Evolutionary conservation across 2,329 filamentous ascomycete species (phyloP), one percentile per base, ranked within the genome.

Genomic region (Cryphonectria carpinicola): DNA sequence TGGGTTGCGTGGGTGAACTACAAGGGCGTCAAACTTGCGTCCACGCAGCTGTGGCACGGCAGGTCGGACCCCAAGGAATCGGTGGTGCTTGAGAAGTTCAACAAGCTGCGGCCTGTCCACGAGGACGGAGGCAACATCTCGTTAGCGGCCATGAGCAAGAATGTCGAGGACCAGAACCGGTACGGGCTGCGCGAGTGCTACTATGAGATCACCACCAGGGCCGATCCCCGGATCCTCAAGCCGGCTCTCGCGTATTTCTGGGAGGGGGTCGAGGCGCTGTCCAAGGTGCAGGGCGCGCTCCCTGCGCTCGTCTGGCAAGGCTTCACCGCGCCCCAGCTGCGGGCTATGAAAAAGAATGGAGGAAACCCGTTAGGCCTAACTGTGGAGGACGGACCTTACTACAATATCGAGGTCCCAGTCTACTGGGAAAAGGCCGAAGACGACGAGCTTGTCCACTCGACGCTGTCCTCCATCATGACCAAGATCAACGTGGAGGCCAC

Each of bases 311-410:
- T 75, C 67, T 76, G 82, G 62, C 84, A 87, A 71, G 82, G 80
- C 22, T 80, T 85, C 68, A 81, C 82, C 0, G 78, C 77, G 10
- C 77, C 78, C 46, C 76, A 82, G 72, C 78, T 79, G 10, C 32
- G 28, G 17, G 69, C 75, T 10, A 79, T 79, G 76, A 71, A 77
- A 62, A 75, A 76, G 54, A 80, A 79, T 22, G 82, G 82, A 5
- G 81, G 82, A 17, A 85, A 85, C 66, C 76, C 82, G 1, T 73
- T 84, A 7, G 82, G 82, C 0, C 73, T 85, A 25, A 75, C 78
- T 35, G 75, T 76, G 3, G 75, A 78, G 22, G 79, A 80, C 13
- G 78, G 81, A 7, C 77, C 80, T 2, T 28, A 79, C 46, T 74
- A 77, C 49, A 75, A 81, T 67, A 74, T 81, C n/a, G 77, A 80